These are phyloP conservation scores for Fusarium chuoi DNA, from an alignment of 2,329 filamentous ascomycete species.

Conservation along the genomic window DNA sequence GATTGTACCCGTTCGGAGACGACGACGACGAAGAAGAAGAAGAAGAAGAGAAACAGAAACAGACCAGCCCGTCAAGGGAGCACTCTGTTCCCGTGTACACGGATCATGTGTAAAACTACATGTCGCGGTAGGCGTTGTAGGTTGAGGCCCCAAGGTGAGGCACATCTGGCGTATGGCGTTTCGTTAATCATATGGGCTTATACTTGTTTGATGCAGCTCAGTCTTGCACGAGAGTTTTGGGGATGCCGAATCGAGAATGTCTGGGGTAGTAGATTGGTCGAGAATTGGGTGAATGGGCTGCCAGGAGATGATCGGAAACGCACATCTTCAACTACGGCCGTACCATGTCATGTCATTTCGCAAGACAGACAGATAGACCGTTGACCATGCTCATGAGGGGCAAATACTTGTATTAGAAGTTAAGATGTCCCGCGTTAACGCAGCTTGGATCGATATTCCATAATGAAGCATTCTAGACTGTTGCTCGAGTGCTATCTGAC, in stretches of 20 bases:
- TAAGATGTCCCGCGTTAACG: not conserved
- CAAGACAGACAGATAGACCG: not conserved
- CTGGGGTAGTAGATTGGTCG: not conserved
- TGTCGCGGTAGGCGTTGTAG: conserved; percentile 36
- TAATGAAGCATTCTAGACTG: not conserved
- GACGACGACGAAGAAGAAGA: conserved; percentile 1
- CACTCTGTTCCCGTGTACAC: not conserved
- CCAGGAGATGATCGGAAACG: not conserved
- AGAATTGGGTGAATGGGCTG: not conserved
- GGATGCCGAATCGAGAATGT: not conserved
- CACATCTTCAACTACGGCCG: not conserved
- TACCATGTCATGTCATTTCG: not conserved
- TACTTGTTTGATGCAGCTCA: conserved; percentile 41
- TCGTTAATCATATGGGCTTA: conserved; percentile 40
- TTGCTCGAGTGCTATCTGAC: not conserved
- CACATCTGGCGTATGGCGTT: conserved; percentile 42
- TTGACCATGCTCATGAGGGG: not conserved
- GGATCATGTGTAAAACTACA: conserved; percentile 20
- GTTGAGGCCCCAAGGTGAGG: conserved; percentile 43
- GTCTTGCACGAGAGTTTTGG: conserved; percentile 12
- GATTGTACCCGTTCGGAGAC: not conserved
- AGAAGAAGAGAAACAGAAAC: conserved; percentile 2
- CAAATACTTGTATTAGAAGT: not conserved
- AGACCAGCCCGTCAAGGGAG: not conserved
- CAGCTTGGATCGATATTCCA: not conserved